A percentile compares a stretch with the other conserved stretches of the same genome.
Conservation (phyloP, 139 green algal species). For the Deuterostichococcus epilithicus region DNA sequence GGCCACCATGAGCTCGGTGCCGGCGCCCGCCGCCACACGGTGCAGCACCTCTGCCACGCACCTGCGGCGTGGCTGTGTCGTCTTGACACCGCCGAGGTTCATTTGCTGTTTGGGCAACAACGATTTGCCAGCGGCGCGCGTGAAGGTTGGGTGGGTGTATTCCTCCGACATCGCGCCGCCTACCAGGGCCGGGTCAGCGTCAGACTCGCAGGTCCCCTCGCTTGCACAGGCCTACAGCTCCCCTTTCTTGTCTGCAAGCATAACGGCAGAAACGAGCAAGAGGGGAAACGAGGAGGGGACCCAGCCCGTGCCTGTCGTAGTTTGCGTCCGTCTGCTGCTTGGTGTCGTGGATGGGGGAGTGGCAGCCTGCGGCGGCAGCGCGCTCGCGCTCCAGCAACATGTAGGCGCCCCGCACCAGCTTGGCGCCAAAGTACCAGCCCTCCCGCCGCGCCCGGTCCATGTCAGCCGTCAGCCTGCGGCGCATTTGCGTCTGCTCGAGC, state of each 20-base stretch:
- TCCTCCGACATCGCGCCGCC: not conserved
- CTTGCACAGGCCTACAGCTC: not conserved
- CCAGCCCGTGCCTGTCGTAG: conserved; percentile 45
- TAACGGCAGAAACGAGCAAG: not conserved
- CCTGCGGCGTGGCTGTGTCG: not conserved
- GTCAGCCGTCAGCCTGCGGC: conserved; percentile 45
- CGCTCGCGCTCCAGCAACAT: conserved; percentile 49
- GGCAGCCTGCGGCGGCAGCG: conserved; percentile 35
- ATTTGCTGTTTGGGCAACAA: not conserved
- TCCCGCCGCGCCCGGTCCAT: conserved; percentile 44
- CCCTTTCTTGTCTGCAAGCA: not conserved
- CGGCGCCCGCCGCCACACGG: conserved; percentile 13
- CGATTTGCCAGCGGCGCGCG: not conserved
- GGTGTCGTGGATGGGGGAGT: conserved; percentile 56
- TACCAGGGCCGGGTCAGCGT: not conserved
- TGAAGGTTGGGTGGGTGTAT: not conserved
- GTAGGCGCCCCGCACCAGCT: conserved; percentile 64
- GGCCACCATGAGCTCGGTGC: conserved; percentile 63
- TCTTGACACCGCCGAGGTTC: not conserved
- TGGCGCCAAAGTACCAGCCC: conserved; percentile 58
- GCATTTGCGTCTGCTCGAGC: too few species aligned
- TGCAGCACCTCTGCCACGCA: conserved; percentile 39
- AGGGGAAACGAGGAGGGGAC: not conserved
- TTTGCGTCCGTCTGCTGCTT: conserved; percentile 56
- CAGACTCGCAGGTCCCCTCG: not conserved